phyloP scores from a whole-genome alignment of 2,329 filamentous ascomycete species.

The Cyclaneusma minus region DNA sequence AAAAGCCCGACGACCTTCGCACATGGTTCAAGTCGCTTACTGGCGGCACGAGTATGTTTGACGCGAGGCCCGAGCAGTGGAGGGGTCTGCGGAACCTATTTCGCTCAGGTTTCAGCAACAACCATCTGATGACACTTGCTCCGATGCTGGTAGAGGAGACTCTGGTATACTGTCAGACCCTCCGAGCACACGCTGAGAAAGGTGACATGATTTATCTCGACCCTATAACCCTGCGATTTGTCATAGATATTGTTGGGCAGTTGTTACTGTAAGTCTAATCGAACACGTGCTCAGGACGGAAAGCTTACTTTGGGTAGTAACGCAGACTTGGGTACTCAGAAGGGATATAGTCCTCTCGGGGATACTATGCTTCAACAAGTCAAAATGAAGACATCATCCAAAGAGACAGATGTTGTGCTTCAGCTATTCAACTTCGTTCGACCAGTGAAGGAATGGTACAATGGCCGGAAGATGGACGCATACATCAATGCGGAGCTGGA shows the following conservation, averaged over 20 bases:
- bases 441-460: constrained; percentile 2
- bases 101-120: constrained; percentile 11
- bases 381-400: constrained; percentile 6
- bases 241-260: too few relatives aligned
- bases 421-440: constrained; percentile 3
- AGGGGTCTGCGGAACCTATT: constrained; percentile 11
- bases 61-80: constrained; percentile 8
- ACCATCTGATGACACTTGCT: constrained; percentile 8
- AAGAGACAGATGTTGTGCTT: constrained; percentile 4
- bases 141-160: constrained; percentile 9
- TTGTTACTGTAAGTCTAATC: too few relatives aligned
- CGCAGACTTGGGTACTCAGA: constrained; percentile 6
- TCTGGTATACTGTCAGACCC: too few relatives aligned
- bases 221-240: too few relatives aligned
- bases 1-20: too few relatives aligned
- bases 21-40: constrained; percentile 7
- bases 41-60: constrained; percentile 8
- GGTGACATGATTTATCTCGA: too few relatives aligned
- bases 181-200: too few relatives aligned
- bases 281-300: too few relatives aligned
- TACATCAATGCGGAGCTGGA: constrained; percentile 7
- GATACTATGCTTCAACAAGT: constrained; percentile 3
- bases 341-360: constrained; percentile 5
- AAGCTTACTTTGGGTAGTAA: too few relatives aligned
- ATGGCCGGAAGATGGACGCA: constrained; percentile 6